Evolutionary conservation across 768 basidiomycete species (phyloP).

Genomic region (Dictyophora rubrovolvata): DNA sequence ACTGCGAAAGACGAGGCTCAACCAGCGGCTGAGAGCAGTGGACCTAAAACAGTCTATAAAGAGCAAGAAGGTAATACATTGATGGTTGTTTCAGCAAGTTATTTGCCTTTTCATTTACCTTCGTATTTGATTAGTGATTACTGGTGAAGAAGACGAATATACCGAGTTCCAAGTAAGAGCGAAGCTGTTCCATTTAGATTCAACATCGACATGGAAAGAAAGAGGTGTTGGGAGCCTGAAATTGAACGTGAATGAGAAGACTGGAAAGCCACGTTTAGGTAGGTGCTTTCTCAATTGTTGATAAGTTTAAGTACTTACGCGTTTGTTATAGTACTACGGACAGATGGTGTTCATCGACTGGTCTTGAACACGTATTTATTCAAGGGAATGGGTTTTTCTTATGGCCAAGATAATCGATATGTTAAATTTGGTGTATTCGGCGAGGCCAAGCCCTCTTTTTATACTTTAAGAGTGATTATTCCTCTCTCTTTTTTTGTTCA

Average conservation of each 20-base stretch:
- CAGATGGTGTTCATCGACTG: constrained; percentile 70
- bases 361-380: constrained; percentile 69
- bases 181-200: constrained; percentile 51
- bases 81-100: constrained; percentile 13
- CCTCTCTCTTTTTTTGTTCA: not conserved
- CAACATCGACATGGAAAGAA: constrained; percentile 60
- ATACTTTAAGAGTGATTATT: constrained; percentile 58
- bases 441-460: constrained; percentile 38
- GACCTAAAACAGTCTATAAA: constrained; percentile 37
- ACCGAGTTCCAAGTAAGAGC: constrained; percentile 68
- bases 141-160: constrained; percentile 77
- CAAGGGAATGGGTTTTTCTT: constrained; percentile 61
- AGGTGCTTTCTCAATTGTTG: constrained; percentile 8
- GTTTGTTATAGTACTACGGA: constrained; percentile 53
- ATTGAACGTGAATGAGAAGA: constrained; percentile 60
- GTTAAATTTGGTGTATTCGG: constrained; percentile 68
- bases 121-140: constrained; percentile 37
- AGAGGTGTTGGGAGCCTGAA: constrained; percentile 62
- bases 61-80: constrained; percentile 52
- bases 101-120: not conserved
- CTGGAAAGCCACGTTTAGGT: constrained; percentile 62
- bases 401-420: constrained; percentile 74
- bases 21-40: constrained; percentile 30
- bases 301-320: constrained; percentile 9
- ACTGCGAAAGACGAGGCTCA: constrained; percentile 17